Conservation (phyloP, 306 rosid species). For the Cicer bijugum region DNA sequence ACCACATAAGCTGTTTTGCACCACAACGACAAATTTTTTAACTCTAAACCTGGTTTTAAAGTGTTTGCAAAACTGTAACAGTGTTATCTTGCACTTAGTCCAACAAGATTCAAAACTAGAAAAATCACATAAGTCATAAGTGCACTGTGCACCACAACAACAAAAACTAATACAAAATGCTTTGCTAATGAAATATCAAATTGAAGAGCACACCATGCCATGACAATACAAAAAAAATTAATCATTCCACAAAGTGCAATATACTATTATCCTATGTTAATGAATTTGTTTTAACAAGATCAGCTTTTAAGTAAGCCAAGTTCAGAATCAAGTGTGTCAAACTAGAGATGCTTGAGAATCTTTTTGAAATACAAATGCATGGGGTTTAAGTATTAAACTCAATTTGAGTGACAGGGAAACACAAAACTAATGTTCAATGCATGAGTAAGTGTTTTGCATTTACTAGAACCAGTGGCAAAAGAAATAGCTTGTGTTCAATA, state of each 20-base stretch:
- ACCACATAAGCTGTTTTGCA: neutral
- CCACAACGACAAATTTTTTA: constrained; percentile 18
- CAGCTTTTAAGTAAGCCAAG: constrained; percentile 9
- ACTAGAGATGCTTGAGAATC: constrained; percentile 28
- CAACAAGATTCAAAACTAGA: constrained; percentile 19
- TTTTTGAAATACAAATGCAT: constrained; percentile 16
- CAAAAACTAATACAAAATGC: neutral
- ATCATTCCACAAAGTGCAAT: neutral
- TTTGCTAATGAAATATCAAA: constrained; percentile 3
- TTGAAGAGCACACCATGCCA: neutral
- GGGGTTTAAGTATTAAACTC: neutral
- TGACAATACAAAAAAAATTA: neutral
- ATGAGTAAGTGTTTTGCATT: neutral
- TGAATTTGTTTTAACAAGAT: constrained; percentile 21
- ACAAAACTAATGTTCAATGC: constrained; percentile 31
- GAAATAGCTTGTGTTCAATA: neutral
- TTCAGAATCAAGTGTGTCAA: neutral
- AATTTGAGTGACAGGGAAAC: neutral
- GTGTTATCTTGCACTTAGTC: neutral
- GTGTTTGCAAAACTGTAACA: constrained; percentile 4
- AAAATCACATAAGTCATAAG: constrained; percentile 8
- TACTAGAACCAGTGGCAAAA: constrained; percentile 17
- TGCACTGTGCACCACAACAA: constrained; percentile 6
- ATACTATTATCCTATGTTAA: neutral
- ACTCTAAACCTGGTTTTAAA: constrained; percentile 5